Percentiles rank a stretch among this genome's conserved stretches.
phyloP scores from a whole-genome alignment of 352 stramenopile genomes.

The Phytophthora syringae region DNA sequence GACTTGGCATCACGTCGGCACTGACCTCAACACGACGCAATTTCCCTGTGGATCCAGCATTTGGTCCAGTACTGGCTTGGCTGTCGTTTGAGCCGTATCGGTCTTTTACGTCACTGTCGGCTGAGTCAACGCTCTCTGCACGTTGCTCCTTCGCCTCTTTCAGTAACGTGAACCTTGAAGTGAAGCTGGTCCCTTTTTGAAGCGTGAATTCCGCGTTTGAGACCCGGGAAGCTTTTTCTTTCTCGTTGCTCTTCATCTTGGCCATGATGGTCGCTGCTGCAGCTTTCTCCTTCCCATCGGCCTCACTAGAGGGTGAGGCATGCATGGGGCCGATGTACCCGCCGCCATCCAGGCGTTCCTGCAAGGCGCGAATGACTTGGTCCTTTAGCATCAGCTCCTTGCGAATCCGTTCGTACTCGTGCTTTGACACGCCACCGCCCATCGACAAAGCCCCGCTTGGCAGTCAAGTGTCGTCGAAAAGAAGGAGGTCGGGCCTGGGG shows the following conservation, averaged over 20 bases:
- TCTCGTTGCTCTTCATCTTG: constrained; percentile 16
- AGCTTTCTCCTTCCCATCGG: constrained; percentile 8
- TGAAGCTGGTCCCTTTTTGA: constrained; percentile 21
- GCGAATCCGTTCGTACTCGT: constrained; percentile 75
- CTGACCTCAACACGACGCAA: constrained; percentile 75
- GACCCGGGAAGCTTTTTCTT: constrained; percentile 15
- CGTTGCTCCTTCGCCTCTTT: constrained; percentile 21
- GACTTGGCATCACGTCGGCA: constrained; percentile 79
- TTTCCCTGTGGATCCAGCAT: constrained; percentile 22
- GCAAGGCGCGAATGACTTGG: constrained; percentile 68
- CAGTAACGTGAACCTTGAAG: constrained; percentile 20
- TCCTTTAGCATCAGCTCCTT: constrained; percentile 75
- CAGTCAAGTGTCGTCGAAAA: constrained; percentile 6
- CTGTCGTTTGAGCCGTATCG: constrained; percentile 4
- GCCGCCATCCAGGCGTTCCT: constrained; percentile 57
- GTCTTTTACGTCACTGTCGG: constrained; percentile 12
- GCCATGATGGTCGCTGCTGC: neutral
- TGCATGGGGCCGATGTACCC: constrained; percentile 26
- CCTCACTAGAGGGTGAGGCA: neutral
- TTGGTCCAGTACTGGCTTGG: neutral
- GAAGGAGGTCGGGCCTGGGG: constrained; percentile 19
- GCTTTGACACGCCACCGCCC: constrained; percentile 77
- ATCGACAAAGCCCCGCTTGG: constrained; percentile 32
- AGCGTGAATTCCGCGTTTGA: constrained; percentile 17
- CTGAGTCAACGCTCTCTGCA: constrained; percentile 4